Conservation (phyloP, 2,329 filamentous ascomycete species). For the Xylariaceae sp. region DNA sequence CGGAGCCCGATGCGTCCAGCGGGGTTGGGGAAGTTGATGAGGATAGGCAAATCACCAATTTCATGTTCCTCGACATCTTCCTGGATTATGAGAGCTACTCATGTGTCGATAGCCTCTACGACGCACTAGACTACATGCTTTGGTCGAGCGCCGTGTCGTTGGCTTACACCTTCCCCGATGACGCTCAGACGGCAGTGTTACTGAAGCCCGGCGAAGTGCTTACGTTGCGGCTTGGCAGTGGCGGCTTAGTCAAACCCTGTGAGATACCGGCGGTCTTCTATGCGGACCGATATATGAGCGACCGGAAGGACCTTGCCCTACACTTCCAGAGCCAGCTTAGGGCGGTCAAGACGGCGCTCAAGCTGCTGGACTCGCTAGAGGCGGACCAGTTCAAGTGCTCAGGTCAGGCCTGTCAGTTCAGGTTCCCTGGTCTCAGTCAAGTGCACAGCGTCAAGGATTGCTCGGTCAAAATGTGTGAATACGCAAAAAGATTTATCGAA, state of each 20-base stretch:
- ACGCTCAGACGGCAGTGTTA: slow-evolving; percentile 39
- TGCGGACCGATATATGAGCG: slow-evolving; percentile 47
- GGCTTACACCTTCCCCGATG: slow-evolving; percentile 30
- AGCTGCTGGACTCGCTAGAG: slow-evolving; percentile 17
- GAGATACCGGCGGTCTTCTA: slow-evolving; percentile 49
- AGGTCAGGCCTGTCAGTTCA: slow-evolving; percentile 20
- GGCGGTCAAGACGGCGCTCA: slow-evolving; percentile 21
- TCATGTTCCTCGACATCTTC: slow-evolving; percentile 40
- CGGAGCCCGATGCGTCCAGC: slow-evolving; percentile 22
- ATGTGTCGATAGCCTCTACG: slow-evolving; percentile 40
- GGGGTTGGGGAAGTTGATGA: slow-evolving; percentile 26
- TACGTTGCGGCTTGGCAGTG: slow-evolving; percentile 40
- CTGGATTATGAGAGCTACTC: slow-evolving; percentile 33
- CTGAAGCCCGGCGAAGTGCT: slow-evolving; percentile 46
- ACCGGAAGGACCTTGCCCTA: slow-evolving; percentile 40
- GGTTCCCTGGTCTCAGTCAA: slow-evolving; percentile 18
- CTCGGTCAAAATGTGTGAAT: slow-evolving; percentile 21
- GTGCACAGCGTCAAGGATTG: slow-evolving; percentile 25
- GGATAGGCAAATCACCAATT: slow-evolving; percentile 20
- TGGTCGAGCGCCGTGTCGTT: slow-evolving; percentile 40
- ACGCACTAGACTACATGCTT: slow-evolving; percentile 43
- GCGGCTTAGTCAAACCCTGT: slow-evolving; percentile 38
- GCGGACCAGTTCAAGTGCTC: slow-evolving; percentile 18
- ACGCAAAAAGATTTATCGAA: slow-evolving; percentile 19
- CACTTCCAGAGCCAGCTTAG: slow-evolving; percentile 37